Evolutionary conservation across 192 early-diverging fungal species (phyloP).

Genomic region (Kappamyces sp.): DNA sequence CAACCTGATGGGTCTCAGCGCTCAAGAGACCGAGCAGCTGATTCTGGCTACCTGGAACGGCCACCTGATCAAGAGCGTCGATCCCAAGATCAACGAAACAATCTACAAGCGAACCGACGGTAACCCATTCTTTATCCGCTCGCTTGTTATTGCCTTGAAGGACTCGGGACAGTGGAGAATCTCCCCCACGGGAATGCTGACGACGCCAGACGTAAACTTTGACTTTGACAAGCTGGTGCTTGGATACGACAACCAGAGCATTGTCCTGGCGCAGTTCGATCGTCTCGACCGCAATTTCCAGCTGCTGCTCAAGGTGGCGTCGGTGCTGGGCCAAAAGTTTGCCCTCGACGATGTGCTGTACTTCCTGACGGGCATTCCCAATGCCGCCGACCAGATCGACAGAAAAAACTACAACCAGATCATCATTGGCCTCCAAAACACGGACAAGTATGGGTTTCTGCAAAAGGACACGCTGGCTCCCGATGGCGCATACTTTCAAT

Average conservation of each 20-base stretch:
- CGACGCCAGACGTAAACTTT: constrained; percentile 25
- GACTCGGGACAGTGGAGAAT: constrained; percentile 41
- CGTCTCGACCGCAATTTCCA: constrained; percentile 45
- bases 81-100: constrained; percentile 26
- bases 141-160: constrained; percentile 39
- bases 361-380: constrained; percentile 30
- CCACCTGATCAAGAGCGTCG: constrained; percentile 24
- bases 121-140: constrained; percentile 42
- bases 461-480: constrained; percentile 16
- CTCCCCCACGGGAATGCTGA: constrained; percentile 20
- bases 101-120: constrained; percentile 42
- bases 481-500: constrained; percentile 23
- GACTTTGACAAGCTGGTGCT: constrained; percentile 45
- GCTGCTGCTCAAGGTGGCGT: constrained; percentile 47
- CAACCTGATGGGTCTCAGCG: constrained; percentile 27
- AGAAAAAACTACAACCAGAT: constrained; percentile 16
- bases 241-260: constrained; percentile 39
- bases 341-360: constrained; percentile 42
- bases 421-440: constrained; percentile 16
- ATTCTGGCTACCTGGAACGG: constrained; percentile 33
- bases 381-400: constrained; percentile 20
- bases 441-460: constrained; percentile 50
- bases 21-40: constrained; percentile 34
- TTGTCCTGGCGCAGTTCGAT: constrained; percentile 49
- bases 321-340: constrained; percentile 46